Evolutionary conservation across 345 rosid genomes (phyloP).

Genomic region (Excoecaria agallocha): DNA sequence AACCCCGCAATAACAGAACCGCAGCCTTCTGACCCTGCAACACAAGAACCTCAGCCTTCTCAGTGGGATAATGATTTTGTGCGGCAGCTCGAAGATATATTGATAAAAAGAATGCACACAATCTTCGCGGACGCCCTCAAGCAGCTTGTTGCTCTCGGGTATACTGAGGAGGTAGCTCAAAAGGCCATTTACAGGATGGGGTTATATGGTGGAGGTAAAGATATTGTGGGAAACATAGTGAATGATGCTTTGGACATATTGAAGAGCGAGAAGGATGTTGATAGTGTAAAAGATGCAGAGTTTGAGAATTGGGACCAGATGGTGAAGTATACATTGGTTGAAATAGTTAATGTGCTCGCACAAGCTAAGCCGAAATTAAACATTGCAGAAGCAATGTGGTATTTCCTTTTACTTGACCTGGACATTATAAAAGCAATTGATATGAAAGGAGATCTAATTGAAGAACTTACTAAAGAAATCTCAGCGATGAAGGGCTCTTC

Average conservation of each 20-base stretch:
- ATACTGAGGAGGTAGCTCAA: conserved; percentile 38
- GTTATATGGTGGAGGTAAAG: conserved; percentile 42
- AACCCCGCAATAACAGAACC: too few relatives aligned
- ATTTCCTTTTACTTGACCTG: conserved; percentile 35
- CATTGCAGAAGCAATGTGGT: conserved; percentile 38
- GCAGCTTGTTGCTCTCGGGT: conserved; percentile 44
- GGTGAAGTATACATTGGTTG: conserved; percentile 36
- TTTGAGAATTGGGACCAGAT: conserved; percentile 45
- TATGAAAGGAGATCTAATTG: conserved; percentile 20
- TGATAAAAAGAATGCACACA: conserved; percentile 24
- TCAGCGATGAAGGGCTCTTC: conserved; percentile 10
- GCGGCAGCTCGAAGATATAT: conserved; percentile 21
- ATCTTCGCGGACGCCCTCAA: conserved; percentile 42
- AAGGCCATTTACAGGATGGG: conserved; percentile 43
- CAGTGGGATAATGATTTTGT: conserved; percentile 37
- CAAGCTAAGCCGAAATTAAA: conserved; percentile 37
- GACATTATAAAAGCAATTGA: conserved; percentile 35
- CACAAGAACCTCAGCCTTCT: conserved; percentile 4
- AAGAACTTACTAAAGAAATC: conserved; percentile 4
- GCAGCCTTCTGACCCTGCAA: too few relatives aligned
- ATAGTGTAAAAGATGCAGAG: conserved; percentile 28
- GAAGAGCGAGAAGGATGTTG: conserved; percentile 21
- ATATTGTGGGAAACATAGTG: conserved; percentile 40
- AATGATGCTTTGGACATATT: conserved; percentile 28
- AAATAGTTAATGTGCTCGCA: conserved; percentile 31